Base-by-base conservation (phyloP, 345 rosid genomes). In the Lepidium aucheri region DNA sequence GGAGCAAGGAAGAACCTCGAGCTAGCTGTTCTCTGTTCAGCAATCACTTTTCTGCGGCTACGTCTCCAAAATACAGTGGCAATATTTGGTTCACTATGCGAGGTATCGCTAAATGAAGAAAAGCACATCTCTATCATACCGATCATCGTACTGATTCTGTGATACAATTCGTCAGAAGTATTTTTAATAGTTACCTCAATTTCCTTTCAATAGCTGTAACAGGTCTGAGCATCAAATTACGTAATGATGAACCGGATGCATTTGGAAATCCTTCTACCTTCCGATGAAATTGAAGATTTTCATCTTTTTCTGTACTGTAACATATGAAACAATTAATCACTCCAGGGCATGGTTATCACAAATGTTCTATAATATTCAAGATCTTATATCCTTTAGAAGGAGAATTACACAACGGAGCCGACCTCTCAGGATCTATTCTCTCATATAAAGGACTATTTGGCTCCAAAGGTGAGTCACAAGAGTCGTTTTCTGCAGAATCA, bases 401-500 rank as follows among this genome's bases (percentile, higher is more conserved):
- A 60, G 26, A 74, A 60, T 12, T 35, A 45, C 46, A 67, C 32
- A 67, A 46, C 53, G 5, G 63, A 61, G 61, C 83, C 53, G 34
- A 88, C 96, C 91, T 85, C 76, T 88, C 96, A 73, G 83, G 73
- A 72, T 90, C 97, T 66, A 77, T 53, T 78, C 87, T 81, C 69
- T 93, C 96, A 76, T 86, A 90, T 42, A 93, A 75, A 65, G 98
- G 98, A 83, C 98, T 93, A 63, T 95, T 95, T 63, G 98, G 99
- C 82, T 95, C 99, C 45, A 95, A 79, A 10, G 96, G 99, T 60
- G 99, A 91, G 73, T 91, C 99, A 68, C 99, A 95, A 18, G 97
- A 95, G 81, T 95, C 99, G 72, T 95, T 91, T 81, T 91, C 97
- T 32, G 97, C 97, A 64, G 95, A 93, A 78, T 93, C 98, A 77